Base-by-base conservation (phyloP, 2,329 filamentous ascomycete genomes). In the Fusarium phyllophilum region DNA sequence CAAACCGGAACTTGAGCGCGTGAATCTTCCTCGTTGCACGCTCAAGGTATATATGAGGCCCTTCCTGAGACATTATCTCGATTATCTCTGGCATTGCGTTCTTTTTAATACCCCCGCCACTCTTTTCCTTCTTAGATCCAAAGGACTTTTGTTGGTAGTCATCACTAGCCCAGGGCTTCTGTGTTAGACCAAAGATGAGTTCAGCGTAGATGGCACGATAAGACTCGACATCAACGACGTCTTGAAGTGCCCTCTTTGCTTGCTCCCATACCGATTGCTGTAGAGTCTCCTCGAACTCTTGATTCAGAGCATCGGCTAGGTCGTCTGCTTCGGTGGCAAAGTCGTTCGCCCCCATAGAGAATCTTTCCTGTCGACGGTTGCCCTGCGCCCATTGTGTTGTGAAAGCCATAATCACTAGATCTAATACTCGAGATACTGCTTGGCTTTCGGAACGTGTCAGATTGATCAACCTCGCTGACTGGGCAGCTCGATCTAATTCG, bases 391-490 rank as follows among this genome's bases (percentile, higher is more conserved):
- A 58, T 38, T 58, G 55, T 7, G 55, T 58, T 5, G 55, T 58
- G 5, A 58, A 58, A 0, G 55, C 55, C 55, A 58, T 58, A 0
- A 58, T 58, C 8, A 51, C 55, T 0, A 58, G 33, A 0, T 58
- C 55, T 0, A 58, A 0, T 2, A 58, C 55, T 12, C 55, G 14
- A 8, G 55, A 58, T 8, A 41, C 41, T 14, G 55, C 41, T 49
- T 58, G 41, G 7, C 41, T 58, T 2, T 58, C 55, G 0, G 55
- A 58, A 0, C 55, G 41, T 0, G 55, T 58, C 0, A 49, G 12
- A 0, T 36, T 38, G 20, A 58, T 33, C 2, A 58, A 1, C 0
- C 20, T 15, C 3, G 55, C 55, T 7, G 55, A 34, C 9, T 58
- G 55, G 0, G 55, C 41, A 0, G 55, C 55, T 3, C 55, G 41